A percentile compares a stretch with the other conserved stretches of the same genome.
Conservation (phyloP, 1,284 basidiomycete species). For the Fistulina hepatica region DNA sequence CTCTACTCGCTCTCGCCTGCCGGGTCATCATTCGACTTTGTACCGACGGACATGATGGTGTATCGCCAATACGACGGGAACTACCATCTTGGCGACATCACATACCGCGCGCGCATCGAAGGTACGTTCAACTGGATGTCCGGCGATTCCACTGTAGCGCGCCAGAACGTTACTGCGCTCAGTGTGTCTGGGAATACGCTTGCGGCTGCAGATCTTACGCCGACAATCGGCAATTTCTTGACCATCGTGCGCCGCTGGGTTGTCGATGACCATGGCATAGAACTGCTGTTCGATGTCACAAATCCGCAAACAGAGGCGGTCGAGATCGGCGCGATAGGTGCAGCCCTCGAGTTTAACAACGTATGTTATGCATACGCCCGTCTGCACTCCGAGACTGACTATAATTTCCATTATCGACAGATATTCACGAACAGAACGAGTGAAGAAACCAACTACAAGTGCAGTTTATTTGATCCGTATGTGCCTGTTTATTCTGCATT, state of each 20-base stretch:
- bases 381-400: constrained; percentile 1
- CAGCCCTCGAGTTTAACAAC: constrained; percentile 48
- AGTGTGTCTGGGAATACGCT: constrained; percentile 32
- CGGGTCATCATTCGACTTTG: constrained; percentile 37
- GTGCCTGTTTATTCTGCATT: not conserved
- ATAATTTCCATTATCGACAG: constrained; percentile 16
- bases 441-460: constrained; percentile 39
- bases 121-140: constrained; percentile 36
- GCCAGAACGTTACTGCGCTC: constrained; percentile 30
- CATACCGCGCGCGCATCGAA: constrained; percentile 38
- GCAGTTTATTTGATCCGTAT: constrained; percentile 48
- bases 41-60: constrained; percentile 42
- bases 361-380: constrained; percentile 21
- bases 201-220: constrained; percentile 38
- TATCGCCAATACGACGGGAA: constrained; percentile 37
- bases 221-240: constrained; percentile 40
- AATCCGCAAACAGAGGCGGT: constrained; percentile 37
- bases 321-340: constrained; percentile 45
- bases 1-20: constrained; percentile 39
- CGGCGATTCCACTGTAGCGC: constrained; percentile 37
- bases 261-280: constrained; percentile 29
- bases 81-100: constrained; percentile 49
- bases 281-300: constrained; percentile 41
- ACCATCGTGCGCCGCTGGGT: constrained; percentile 46
- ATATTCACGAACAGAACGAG: constrained; percentile 48